These are phyloP conservation scores for Sequoiadendron giganteum DNA, from an alignment of 75 land plant genomes.

Conservation along the genomic window DNA sequence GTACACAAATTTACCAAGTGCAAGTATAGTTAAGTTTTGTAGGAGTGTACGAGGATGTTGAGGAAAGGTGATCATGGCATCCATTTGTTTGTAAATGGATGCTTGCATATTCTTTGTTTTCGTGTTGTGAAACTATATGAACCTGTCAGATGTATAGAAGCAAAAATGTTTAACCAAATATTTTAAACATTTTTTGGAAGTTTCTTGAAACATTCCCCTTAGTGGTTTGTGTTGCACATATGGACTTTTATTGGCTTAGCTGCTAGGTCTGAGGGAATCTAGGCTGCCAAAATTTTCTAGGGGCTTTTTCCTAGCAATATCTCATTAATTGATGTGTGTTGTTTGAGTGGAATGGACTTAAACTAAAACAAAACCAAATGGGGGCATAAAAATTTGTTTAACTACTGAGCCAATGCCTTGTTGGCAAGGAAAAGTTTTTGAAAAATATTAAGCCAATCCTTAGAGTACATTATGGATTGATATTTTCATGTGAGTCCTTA, in stretches of 20 bases:
- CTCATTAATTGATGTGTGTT: neutral
- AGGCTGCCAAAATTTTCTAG: neutral
- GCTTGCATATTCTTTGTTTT: neutral
- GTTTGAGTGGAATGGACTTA: too few species aligned
- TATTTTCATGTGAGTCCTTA: neutral
- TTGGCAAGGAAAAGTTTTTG: neutral
- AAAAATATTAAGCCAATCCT: neutral
- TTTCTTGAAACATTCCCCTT: neutral
- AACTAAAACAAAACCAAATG: neutral
- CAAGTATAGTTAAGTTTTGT: too few species aligned
- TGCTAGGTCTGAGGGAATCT: neutral
- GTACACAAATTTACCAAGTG: too few species aligned
- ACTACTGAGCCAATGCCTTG: neutral
- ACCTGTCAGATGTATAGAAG: neutral
- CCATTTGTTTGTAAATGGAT: neutral
- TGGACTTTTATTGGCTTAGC: neutral
- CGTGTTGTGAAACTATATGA: neutral
- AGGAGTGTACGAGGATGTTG: too few species aligned
- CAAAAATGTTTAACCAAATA: neutral
- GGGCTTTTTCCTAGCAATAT: neutral
- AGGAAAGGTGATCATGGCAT: too few species aligned
- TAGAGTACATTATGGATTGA: neutral
- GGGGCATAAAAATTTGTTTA: neutral
- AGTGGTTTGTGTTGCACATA: neutral
- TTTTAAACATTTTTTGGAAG: neutral